Base-by-base conservation (phyloP, 2,329 filamentous ascomycete species). In the Gliomastix tumulicola region DNA sequence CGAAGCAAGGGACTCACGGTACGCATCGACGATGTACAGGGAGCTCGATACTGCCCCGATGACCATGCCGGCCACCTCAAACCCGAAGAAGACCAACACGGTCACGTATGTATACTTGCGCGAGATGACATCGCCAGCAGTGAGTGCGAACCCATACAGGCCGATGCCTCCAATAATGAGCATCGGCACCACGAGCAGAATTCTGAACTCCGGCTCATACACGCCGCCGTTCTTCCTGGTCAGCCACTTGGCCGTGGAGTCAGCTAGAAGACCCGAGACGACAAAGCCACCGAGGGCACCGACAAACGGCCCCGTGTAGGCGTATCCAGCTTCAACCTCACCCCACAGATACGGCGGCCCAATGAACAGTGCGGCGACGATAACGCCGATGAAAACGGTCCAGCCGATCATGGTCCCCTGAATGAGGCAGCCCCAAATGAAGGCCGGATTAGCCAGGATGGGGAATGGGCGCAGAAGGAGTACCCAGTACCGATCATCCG, bases 401-500 rank as follows among this genome's bases (percentile, higher is more conserved):
- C 90, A 97, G 45, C 89, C 90, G 51, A 96, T 95, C 53, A 95
- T 77, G 5, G 85, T 78, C 13, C 89, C 89, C 68, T 95, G 89
- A 34, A 89, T 86, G 4, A 96, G 68, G 49, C 69, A 71, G 18
- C 68, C 71, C 85, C 88, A 95, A 28, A 94, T 59, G 47, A 96
- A 87, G 7, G 85, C 86, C 0, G 88, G 89, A 54, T 96, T 89
- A 7, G 84, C 57, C 48, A 94, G 82, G 2, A 96, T 72, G 0
- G 86, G 86, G 36, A 96, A 81, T 0, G 89, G 90, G 4, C 89
- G 76, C n/a, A 80, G 51, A 13, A 78, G 51, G 7, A 82, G 63
- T 42, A 76, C 74, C 60, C 66, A 69, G 60, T 90, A 90, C 33
- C 62, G 68, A 43, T 94, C 86, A 48, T 88, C 71, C 1, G 86